phyloP scores from a whole-genome alignment of 768 basidiomycete genomes.

The Naematelia encephala region DNA sequence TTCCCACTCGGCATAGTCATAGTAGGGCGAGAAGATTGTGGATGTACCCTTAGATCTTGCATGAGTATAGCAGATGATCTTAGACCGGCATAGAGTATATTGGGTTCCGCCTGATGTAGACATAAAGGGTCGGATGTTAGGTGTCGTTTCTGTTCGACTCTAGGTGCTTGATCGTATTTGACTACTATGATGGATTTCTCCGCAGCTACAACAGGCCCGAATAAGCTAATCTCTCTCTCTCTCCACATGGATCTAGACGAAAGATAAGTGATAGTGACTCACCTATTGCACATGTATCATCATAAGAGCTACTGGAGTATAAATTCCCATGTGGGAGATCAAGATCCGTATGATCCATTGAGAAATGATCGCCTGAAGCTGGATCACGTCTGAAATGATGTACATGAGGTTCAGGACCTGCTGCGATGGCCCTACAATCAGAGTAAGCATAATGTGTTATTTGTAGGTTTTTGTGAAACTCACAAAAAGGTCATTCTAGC shows the following conservation, averaged over 20 bases:
- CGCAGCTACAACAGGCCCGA: slow-evolving; percentile 9
- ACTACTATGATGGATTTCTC: slow-evolving; percentile 12
- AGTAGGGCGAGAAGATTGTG: neutral
- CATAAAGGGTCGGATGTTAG: slow-evolving; percentile 30
- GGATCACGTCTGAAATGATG: slow-evolving; percentile 32
- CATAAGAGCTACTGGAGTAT: slow-evolving; percentile 22
- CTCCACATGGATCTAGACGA: neutral
- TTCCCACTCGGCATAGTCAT: slow-evolving; percentile 15
- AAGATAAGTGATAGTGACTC: neutral
- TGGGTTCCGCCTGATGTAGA: slow-evolving; percentile 22
- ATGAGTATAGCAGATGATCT: slow-evolving; percentile 18
- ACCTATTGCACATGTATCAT: slow-evolving; percentile 34
- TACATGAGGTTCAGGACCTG: slow-evolving; percentile 27
- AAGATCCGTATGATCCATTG: slow-evolving; percentile 24
- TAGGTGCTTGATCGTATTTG: neutral
- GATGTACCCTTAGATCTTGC: slow-evolving; percentile 27
- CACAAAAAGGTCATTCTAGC: slow-evolving; percentile 33
- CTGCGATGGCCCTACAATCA: slow-evolving; percentile 34
- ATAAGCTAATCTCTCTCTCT: neutral
- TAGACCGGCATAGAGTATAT: slow-evolving; percentile 35
- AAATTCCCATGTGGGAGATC: slow-evolving; percentile 21
- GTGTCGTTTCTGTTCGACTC: slow-evolving; percentile 16
- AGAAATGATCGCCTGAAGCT: slow-evolving; percentile 15
- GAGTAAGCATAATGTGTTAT: too few relatives aligned
- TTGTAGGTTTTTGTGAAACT: slow-evolving; percentile 5